Conservation (phyloP, 2,329 filamentous ascomycete species). For the Aspergillus sp. region DNA sequence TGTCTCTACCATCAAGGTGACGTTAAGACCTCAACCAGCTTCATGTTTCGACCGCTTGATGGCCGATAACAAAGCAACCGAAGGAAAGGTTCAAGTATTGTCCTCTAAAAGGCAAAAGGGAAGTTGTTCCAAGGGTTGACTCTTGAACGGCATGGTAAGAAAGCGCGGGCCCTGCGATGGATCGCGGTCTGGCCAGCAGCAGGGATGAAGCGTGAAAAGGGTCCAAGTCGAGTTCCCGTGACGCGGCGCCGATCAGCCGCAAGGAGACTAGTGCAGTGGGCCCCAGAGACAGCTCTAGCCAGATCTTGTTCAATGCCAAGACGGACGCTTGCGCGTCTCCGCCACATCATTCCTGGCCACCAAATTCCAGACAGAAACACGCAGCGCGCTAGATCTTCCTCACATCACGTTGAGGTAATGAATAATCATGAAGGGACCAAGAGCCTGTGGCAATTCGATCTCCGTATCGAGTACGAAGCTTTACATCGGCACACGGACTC, state of each 20-base stretch:
- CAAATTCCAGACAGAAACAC: conserved; percentile 11
- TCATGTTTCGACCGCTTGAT: neutral
- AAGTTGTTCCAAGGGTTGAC: no score
- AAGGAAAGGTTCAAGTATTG: neutral
- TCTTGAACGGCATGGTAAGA: neutral
- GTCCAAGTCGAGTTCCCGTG: conserved; percentile 20
- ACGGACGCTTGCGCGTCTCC: conserved; percentile 47
- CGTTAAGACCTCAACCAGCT: neutral
- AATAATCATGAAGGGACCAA: neutral
- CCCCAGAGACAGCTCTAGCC: conserved; percentile 30
- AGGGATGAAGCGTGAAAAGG: conserved; percentile 7
- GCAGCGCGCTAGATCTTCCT: neutral
- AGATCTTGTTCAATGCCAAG: conserved; percentile 40
- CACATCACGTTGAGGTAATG: conserved; percentile 1
- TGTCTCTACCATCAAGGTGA: neutral
- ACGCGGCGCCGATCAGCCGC: conserved; percentile 7
- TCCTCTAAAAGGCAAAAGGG: no score
- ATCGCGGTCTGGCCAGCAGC: conserved; percentile 22
- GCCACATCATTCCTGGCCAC: conserved; percentile 26
- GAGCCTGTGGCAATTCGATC: conserved; percentile 1
- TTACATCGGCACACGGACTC: neutral
- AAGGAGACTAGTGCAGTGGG: conserved; percentile 32
- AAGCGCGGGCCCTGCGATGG: neutral
- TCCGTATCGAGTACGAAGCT: neutral
- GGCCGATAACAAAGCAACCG: neutral